Percentiles rank a stretch among this genome's conserved stretches.
Evolutionary conservation across 768 basidiomycete species (phyloP).

Genomic region (Pisolithus marmoratus): DNA sequence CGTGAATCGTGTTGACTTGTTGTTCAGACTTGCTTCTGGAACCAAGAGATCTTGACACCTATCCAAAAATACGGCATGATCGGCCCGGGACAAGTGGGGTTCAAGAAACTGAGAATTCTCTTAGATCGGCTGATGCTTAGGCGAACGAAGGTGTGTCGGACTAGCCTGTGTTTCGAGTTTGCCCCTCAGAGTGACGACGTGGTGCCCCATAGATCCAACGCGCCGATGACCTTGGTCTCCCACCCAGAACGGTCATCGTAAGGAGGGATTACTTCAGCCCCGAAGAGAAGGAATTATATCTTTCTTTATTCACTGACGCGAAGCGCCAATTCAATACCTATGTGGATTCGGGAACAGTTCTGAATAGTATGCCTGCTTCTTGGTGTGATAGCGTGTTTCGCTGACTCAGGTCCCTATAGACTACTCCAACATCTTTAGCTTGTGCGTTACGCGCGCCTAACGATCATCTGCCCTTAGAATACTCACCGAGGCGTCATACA

Average conservation of each 20-base stretch:
- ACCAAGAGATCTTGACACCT: slow-evolving; percentile 91
- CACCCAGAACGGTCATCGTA: slow-evolving; percentile 86
- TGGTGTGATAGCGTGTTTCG: background rate
- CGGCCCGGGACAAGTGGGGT: slow-evolving; percentile 75
- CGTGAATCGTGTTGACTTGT: slow-evolving; percentile 1
- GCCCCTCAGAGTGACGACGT: too few species aligned
- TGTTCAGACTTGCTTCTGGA: slow-evolving; percentile 87
- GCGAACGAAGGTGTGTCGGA: slow-evolving; percentile 60
- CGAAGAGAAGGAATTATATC: slow-evolving; percentile 94
- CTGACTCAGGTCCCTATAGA: slow-evolving; percentile 38
- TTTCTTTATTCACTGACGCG: slow-evolving; percentile 87
- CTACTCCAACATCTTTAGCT: slow-evolving; percentile 84
- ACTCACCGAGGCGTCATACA: slow-evolving; percentile 20
- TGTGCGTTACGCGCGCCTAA: slow-evolving; percentile 38
- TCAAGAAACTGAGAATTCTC: slow-evolving; percentile 87
- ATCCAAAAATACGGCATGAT: slow-evolving; percentile 88
- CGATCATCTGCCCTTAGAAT: background rate
- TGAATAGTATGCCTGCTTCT: slow-evolving; percentile 68
- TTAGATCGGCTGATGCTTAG: slow-evolving; percentile 95
- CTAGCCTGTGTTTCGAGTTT: too few species aligned
- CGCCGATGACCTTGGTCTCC: slow-evolving; percentile 93
- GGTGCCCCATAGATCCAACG: slow-evolving; percentile 64
- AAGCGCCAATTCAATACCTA: slow-evolving; percentile 91
- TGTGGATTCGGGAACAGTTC: slow-evolving; percentile 80
- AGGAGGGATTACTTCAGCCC: slow-evolving; percentile 91